Evolutionary conservation across 2,329 filamentous ascomycete genomes (phyloP).

Genomic region (Harringtonia lauricola): DNA sequence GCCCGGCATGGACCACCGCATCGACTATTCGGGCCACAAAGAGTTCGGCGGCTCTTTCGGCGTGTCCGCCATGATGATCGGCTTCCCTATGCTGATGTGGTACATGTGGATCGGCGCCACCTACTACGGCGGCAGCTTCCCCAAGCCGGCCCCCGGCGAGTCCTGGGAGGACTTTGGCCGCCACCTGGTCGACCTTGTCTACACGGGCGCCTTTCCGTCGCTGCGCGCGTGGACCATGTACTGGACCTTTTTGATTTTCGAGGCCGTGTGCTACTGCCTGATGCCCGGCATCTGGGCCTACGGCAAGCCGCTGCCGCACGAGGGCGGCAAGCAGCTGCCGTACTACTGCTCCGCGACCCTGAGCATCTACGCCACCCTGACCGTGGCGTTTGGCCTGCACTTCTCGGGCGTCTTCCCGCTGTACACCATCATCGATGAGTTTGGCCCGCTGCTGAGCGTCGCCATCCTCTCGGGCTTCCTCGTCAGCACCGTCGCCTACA

Average conservation of each 20-base stretch:
- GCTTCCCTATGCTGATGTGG: slow-evolving; percentile 93
- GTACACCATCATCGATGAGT: slow-evolving; percentile 89
- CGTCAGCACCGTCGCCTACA: slow-evolving; percentile 73
- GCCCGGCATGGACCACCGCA: slow-evolving; percentile 47
- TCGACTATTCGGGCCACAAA: slow-evolving; percentile 52
- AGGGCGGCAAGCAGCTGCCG: slow-evolving; percentile 71
- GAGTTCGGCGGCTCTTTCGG: slow-evolving; percentile 89
- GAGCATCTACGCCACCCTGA: slow-evolving; percentile 81
- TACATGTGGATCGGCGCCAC: slow-evolving; percentile 98
- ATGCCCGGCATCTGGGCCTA: slow-evolving; percentile 81
- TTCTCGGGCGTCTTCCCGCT: slow-evolving; percentile 76
- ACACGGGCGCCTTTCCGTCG: slow-evolving; percentile 75
- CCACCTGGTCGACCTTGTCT: slow-evolving; percentile 62
- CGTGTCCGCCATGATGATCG: slow-evolving; percentile 73
- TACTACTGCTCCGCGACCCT: slow-evolving; percentile 91
- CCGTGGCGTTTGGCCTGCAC: slow-evolving; percentile 60
- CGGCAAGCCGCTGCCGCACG: slow-evolving; percentile 77
- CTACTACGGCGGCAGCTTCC: slow-evolving; percentile 81
- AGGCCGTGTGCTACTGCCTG: slow-evolving; percentile 71
- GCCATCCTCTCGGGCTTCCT: slow-evolving; percentile 85
- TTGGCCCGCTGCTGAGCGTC: slow-evolving; percentile 84
- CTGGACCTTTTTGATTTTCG: slow-evolving; percentile 84
- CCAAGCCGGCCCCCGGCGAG: slow-evolving; percentile 54
- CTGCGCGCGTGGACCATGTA: slow-evolving; percentile 83
- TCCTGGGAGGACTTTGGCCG: slow-evolving; percentile 58